These are phyloP conservation scores for Botryosphaeria dothidea DNA, from an alignment of 2,329 filamentous ascomycete genomes.

Conservation along the genomic window DNA sequence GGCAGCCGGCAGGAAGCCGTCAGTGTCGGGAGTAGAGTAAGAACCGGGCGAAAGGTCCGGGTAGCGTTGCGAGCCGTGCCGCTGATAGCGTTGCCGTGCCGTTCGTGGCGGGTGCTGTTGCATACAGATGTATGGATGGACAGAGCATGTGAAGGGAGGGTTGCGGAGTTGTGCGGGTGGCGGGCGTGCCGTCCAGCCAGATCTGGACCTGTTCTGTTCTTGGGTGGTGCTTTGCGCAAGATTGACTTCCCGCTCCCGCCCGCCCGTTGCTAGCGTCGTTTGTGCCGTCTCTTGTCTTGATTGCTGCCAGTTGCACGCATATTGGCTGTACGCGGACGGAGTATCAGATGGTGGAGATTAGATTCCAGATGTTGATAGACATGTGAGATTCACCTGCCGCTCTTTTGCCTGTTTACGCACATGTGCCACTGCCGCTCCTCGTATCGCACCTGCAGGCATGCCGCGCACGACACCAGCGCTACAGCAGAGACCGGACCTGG, in stretches of 20 bases:
- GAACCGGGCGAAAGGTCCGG: slow-evolving; percentile 15
- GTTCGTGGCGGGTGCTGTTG: not conserved
- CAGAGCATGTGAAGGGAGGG: not conserved
- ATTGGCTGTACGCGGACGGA: not conserved
- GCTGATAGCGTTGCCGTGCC: slow-evolving; percentile 3
- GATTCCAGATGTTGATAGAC: not conserved
- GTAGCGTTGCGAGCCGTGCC: slow-evolving; percentile 13
- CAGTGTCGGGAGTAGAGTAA: slow-evolving; percentile 4
- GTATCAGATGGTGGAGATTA: slow-evolving; percentile 1
- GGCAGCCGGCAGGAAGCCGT: not conserved
- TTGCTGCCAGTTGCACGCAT: not conserved
- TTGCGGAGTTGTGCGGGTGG: not conserved
- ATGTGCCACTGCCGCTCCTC: not conserved
- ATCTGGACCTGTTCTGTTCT: not conserved
- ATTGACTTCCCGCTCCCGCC: slow-evolving; percentile 16
- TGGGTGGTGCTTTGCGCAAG: not conserved
- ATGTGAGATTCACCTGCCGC: not conserved
- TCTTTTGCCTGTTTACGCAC: not conserved
- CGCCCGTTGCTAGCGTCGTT: not conserved
- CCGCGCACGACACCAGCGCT: not conserved
- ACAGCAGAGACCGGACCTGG: not conserved
- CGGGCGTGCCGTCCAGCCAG: not conserved
- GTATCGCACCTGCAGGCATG: not conserved
- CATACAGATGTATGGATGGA: not conserved
- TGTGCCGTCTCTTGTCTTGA: not conserved